These are phyloP conservation scores for Paecilomyces sp. DNA, from an alignment of 2,329 filamentous ascomycete species.

Conservation along the genomic window DNA sequence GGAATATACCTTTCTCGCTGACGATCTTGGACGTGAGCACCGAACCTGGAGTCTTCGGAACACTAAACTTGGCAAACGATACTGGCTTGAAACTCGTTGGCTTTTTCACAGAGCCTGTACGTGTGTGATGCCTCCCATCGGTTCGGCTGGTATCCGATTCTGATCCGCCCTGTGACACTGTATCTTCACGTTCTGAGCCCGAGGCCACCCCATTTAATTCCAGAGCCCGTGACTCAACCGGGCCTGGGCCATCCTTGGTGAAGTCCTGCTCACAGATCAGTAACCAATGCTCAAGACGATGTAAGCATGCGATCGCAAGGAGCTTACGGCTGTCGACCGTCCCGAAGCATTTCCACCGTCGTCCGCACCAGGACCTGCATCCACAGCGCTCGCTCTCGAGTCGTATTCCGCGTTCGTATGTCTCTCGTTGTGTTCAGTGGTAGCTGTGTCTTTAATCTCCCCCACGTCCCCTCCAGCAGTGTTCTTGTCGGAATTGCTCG, in stretches of 20 bases:
- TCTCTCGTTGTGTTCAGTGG: slow-evolving; percentile 20
- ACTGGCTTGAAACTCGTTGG: slow-evolving; percentile 58
- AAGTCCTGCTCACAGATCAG: slow-evolving; percentile 13
- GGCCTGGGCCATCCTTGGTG: slow-evolving; percentile 21
- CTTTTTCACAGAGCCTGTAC: slow-evolving; percentile 52
- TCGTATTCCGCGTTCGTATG: slow-evolving; percentile 16
- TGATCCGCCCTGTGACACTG: slow-evolving; percentile 44
- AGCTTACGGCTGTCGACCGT: slow-evolving; percentile 23
- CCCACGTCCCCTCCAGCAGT: slow-evolving; percentile 45
- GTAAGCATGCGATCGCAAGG: neutral
- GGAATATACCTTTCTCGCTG: slow-evolving; percentile 47
- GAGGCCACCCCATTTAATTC: slow-evolving; percentile 33
- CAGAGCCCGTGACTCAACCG: slow-evolving; percentile 28
- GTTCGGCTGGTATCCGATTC: slow-evolving; percentile 57
- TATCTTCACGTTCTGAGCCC: slow-evolving; percentile 30
- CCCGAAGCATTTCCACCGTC: slow-evolving; percentile 18
- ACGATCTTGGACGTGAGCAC: slow-evolving; percentile 41
- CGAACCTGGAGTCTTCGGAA: slow-evolving; percentile 55
- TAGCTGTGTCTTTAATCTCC: slow-evolving; percentile 35
- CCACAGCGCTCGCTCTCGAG: slow-evolving; percentile 12
- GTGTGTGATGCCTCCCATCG: slow-evolving; percentile 38
- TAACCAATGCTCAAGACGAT: neutral
- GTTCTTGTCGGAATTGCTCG: slow-evolving; percentile 49
- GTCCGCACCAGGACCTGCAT: slow-evolving; percentile 12
- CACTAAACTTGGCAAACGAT: slow-evolving; percentile 59